Evolutionary conservation across 1,284 basidiomycete species (phyloP).

Genomic region (Ganoderma leucocontextum): DNA sequence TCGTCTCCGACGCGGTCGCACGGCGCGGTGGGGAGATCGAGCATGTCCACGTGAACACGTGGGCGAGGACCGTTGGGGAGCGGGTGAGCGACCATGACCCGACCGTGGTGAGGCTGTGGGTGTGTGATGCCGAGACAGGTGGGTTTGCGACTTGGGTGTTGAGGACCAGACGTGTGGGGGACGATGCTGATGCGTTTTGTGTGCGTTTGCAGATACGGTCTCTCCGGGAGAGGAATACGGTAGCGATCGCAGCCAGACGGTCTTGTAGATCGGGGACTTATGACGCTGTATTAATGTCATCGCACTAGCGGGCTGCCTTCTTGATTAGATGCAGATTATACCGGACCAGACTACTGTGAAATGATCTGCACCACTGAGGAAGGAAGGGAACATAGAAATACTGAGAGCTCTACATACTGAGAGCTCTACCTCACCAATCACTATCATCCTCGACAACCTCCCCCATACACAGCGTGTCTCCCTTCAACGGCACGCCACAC

Average conservation of each 20-base stretch:
- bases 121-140: constrained; percentile 46
- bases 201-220: neutral
- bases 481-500: neutral
- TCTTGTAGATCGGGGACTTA: neutral
- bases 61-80: constrained; percentile 51
- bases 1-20: constrained; percentile 59
- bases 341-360: neutral
- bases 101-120: constrained; percentile 57
- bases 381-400: no score
- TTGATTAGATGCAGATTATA: neutral
- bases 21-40: constrained; percentile 50
- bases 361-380: neutral
- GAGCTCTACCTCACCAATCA: no score
- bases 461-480: neutral
- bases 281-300: neutral
- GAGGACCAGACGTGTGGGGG: no score
- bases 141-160: no score
- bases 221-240: neutral
- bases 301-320: neutral
- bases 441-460: constrained; percentile 3
- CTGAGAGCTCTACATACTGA: no score
- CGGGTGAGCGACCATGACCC: constrained; percentile 70
- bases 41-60: constrained; percentile 69
- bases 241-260: neutral
- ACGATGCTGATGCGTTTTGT: neutral